Percentiles rank a stretch among this genome's conserved stretches.
phyloP scores from a whole-genome alignment of 805 yeast genomes.

The Candida nonsorbophila region DNA sequence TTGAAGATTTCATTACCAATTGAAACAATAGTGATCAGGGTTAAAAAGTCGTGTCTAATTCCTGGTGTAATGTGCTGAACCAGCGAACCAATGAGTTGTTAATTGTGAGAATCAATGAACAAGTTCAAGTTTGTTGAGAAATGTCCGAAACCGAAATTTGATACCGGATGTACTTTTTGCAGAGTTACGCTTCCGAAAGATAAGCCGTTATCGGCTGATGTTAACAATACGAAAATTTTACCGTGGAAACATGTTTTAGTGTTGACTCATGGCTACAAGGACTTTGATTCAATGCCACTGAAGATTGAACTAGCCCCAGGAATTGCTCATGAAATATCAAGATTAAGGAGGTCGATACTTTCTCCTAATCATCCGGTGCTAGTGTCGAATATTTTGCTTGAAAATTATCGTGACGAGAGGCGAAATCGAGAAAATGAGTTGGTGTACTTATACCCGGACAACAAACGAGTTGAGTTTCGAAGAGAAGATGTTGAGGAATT shows the following conservation, averaged over 20 bases:
- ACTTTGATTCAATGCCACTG: slow-evolving; percentile 40
- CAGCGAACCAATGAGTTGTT: neutral
- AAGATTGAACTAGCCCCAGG: slow-evolving; percentile 46
- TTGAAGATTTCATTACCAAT: no score
- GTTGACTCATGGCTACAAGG: slow-evolving; percentile 37
- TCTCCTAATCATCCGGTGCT: slow-evolving; percentile 47
- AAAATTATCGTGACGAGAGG: slow-evolving; percentile 1
- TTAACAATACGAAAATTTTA: slow-evolving; percentile 41
- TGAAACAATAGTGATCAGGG: no score
- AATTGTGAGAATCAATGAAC: neutral
- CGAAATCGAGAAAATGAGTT: slow-evolving; percentile 11
- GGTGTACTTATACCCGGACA: slow-evolving; percentile 55
- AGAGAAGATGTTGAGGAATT: slow-evolving; percentile 26
- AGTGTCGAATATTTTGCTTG: slow-evolving; percentile 38
- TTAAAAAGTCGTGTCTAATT: no score
- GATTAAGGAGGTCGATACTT: slow-evolving; percentile 30
- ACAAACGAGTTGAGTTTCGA: slow-evolving; percentile 31
- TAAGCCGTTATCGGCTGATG: slow-evolving; percentile 20
- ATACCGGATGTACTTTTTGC: slow-evolving; percentile 64
- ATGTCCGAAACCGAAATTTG: slow-evolving; percentile 49
- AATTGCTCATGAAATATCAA: slow-evolving; percentile 11
- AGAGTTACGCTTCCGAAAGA: slow-evolving; percentile 19
- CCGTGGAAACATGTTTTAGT: slow-evolving; percentile 56
- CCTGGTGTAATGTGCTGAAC: no score
- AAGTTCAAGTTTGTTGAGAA: slow-evolving; percentile 11